phyloP scores from a whole-genome alignment of 1,284 basidiomycete genomes.

The Trametes versicolor region DNA sequence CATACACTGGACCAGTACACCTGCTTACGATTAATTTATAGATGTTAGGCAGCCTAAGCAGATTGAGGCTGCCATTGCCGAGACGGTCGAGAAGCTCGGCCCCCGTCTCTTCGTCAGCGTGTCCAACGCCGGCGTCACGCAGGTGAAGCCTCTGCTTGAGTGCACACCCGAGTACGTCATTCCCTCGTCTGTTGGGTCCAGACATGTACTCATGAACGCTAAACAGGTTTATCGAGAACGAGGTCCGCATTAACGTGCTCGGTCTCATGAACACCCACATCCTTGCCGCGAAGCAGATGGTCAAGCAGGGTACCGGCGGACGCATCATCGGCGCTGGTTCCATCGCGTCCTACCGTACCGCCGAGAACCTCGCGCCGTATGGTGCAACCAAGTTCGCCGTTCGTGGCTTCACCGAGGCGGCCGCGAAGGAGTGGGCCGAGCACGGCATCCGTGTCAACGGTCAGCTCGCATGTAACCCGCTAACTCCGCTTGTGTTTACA shows the following conservation, averaged over 20 bases:
- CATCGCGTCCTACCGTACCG: constrained; percentile 46
- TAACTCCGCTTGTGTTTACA: neutral
- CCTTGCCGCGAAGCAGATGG: constrained; percentile 53
- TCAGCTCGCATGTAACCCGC: constrained; percentile 16
- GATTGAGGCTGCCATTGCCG: constrained; percentile 46
- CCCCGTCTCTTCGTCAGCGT: constrained; percentile 48
- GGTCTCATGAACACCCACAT: constrained; percentile 49
- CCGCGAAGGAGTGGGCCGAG: constrained; percentile 49
- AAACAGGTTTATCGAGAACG: constrained; percentile 47
- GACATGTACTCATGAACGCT: neutral
- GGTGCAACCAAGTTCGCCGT: constrained; percentile 55
- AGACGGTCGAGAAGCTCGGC: constrained; percentile 46
- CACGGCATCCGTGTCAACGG: constrained; percentile 48
- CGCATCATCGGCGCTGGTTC: constrained; percentile 52
- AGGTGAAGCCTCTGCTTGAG: constrained; percentile 45
- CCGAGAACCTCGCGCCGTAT: constrained; percentile 47
- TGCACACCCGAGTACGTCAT: constrained; percentile 44
- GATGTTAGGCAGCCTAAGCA: constrained; percentile 45
- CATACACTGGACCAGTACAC: no score
- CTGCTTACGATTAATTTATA: constrained; percentile 12
- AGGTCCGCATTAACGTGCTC: constrained; percentile 46
- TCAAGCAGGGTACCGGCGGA: constrained; percentile 52
- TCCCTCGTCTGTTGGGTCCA: constrained; percentile 5
- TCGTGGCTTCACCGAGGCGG: constrained; percentile 50
- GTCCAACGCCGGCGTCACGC: constrained; percentile 53